Evolutionary conservation across 192 early-diverging fungal genomes (phyloP), one percentile per base, ranked within the genome.

Genomic region (Glomus cerebriforme): DNA sequence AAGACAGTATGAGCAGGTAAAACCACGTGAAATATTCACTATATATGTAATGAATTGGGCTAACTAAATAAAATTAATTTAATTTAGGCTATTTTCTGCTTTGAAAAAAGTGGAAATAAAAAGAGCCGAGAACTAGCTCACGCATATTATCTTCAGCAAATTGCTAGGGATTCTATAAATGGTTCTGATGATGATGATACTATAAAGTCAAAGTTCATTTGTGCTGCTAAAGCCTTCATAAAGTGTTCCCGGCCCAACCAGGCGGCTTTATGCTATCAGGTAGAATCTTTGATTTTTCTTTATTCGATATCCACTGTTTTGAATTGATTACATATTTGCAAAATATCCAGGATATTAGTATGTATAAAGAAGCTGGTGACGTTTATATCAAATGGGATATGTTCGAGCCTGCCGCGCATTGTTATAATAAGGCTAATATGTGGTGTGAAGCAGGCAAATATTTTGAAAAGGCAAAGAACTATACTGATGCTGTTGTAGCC

Each of bases 41-140:
- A 5, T 77, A 0, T 8, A 43, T 60, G 15, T 19, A 27, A 19
- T 17, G 49, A 27, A 4, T 1, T 19, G 12, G 27, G 65, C n/a
- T 64, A 63, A 39, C 37, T n/a, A n/a, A 43, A 65, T 29, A 2
- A 13, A 63, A 43, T 34, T 47, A 24, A 24, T 65, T 64, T 65
- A n/a, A n/a, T n/a, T 74, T 35, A 77, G 75, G 75, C 75, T n/a
- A 47, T 77, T 64, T 45, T 65, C 62, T 77, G 75, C 22, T 77
- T 77, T 26, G 43, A 66, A 32, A 77, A 77, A 29, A 66, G 75
- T 13, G 24, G 24, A 65, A 66, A 77, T 65, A 22, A 47, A 22
- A 24, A 65, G 12, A 27, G 12, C 22, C 26, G 15, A 5, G 43
- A 77, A 19, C 39, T 77, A 22, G 37, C 75, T 7, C 29, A 65